phyloP scores from a whole-genome alignment of 1,139 yeast species.

The Hanseniaspora gamundiae region DNA sequence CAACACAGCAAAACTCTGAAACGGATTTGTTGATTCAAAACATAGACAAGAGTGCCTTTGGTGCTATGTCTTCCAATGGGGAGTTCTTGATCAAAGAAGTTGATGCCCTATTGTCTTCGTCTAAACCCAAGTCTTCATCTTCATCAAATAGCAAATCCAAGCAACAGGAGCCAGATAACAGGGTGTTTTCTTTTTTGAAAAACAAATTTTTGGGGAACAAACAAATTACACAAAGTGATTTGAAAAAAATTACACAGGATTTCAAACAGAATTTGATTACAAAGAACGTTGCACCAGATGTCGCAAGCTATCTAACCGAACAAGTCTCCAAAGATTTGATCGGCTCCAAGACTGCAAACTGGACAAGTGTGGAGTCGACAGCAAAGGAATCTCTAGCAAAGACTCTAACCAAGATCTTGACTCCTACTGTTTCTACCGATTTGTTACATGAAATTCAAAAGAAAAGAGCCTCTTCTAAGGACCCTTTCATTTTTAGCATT shows the following conservation, averaged over 20 bases:
- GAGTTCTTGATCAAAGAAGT: conserved; percentile 41
- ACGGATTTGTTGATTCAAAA: conserved; percentile 20
- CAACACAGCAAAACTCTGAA: conserved; percentile 11
- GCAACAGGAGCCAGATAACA: conserved; percentile 13
- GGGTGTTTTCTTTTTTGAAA: conserved; percentile 40
- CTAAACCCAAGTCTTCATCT: conserved; percentile 11
- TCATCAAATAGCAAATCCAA: conserved; percentile 13
- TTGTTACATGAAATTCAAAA: conserved; percentile 69
- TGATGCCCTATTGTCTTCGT: conserved; percentile 26
- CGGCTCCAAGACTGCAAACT: conserved; percentile 54
- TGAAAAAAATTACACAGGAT: conserved; percentile 40
- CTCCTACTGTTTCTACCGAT: conserved; percentile 89
- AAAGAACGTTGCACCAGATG: conserved; percentile 40
- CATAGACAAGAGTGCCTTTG: conserved; percentile 32
- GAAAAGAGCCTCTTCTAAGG: conserved; percentile 26
- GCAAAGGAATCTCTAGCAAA: conserved; percentile 59
- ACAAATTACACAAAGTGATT: conserved; percentile 39
- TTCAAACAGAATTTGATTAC: conserved; percentile 40
- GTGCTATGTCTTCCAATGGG: conserved; percentile 36
- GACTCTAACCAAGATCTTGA: conserved; percentile 68
- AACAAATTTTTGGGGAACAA: conserved; percentile 52
- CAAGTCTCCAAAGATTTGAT: conserved; percentile 48
- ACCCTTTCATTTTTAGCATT: conserved; percentile 87
- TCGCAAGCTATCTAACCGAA: conserved; percentile 45
- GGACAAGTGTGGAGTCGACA: conserved; percentile 50